phyloP scores from a whole-genome alignment of 257 asterid species.

The Coffea eugenioides region DNA sequence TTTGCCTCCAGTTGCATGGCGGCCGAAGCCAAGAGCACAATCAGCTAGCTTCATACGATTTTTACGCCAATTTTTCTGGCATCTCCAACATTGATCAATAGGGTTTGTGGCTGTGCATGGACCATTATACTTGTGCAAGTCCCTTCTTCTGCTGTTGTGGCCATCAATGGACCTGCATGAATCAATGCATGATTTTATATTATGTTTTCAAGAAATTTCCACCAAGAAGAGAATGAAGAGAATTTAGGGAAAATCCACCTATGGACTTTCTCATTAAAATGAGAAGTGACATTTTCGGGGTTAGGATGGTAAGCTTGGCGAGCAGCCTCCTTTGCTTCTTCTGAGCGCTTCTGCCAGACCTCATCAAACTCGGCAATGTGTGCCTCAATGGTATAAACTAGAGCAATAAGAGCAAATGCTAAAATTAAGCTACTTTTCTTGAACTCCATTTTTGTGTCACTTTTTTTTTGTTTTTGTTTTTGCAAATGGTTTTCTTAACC shows the following conservation, averaged over 20 bases:
- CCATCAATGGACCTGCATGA: slow-evolving; percentile 22
- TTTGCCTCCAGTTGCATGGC: slow-evolving; percentile 32
- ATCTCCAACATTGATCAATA: slow-evolving; percentile 40
- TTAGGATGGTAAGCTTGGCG: slow-evolving; percentile 19
- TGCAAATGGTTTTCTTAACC: neutral
- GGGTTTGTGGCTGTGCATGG: slow-evolving; percentile 36
- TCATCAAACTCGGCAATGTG: slow-evolving; percentile 16
- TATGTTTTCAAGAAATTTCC: too few species aligned
- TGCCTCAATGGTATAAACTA: slow-evolving; percentile 16
- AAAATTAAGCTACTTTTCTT: slow-evolving; percentile 7
- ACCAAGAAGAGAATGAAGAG: neutral
- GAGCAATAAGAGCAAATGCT: slow-evolving; percentile 3
- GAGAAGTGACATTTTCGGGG: slow-evolving; percentile 15
- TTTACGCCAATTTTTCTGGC: slow-evolving; percentile 26
- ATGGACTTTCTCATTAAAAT: slow-evolving; percentile 23
- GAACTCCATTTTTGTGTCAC: slow-evolving; percentile 2
- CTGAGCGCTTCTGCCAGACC: slow-evolving; percentile 28
- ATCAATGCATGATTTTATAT: neutral
- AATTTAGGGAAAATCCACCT: slow-evolving; percentile 7
- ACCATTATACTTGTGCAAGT: slow-evolving; percentile 16
- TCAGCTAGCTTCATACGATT: slow-evolving; percentile 28
- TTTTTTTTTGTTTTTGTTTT: too few species aligned
- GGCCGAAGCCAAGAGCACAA: slow-evolving; percentile 39
- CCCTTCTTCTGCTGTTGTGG: slow-evolving; percentile 25
- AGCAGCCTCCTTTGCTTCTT: slow-evolving; percentile 23